Base-by-base conservation (phyloP, 106 monocot genomes). In the Alisma plantagoaquatica region DNA sequence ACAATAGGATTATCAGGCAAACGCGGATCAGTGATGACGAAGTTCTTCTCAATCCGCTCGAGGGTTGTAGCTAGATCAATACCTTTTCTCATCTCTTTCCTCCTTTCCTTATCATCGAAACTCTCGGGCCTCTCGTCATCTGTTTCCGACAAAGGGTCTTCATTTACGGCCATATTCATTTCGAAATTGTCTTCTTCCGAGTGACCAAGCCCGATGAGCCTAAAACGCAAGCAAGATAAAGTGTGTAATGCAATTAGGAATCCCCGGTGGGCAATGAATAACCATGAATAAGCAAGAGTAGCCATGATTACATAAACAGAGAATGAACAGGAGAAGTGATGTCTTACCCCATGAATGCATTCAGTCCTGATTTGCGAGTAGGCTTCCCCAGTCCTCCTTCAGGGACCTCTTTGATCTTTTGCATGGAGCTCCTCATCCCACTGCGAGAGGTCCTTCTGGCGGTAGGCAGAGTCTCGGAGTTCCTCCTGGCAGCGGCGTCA, bases 1-100 rank as follows among this genome's bases (percentile, higher is more conserved):
- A 98, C 96, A 76, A 98, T 98, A 19, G 96, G 96, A 75, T 98
- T 98, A 73, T 98, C 96, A 22, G 96, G 96, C 35, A 98, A 62
- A 48, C 96, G 77, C 44, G 96, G 96, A 69, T 98, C 96, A 10
- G 96, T 98, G 51, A 98, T 84, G 60, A 98, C 96, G 74, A 98
- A 98, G 64, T 98, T 98, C 75, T 98, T 98, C 60, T 98, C 96
- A 60, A 98, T 98, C 31, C 96, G 80, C 60, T 98, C 96, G 19
- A 98, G 77, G 33, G 96, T 98, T 23, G 96, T 98, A 15, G 96
- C 96, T 59, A 98, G 76, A 61, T 98, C 96, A 21, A 98, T 84
- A 56, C 96, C 96, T 76, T 72, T 98, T 63, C 96, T 84, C 89
- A 98, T 98, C 59, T 98, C 96, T 76, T 76, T 89, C 54, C 56